phyloP scores from a whole-genome alignment of 352 stramenopile genomes.

The Peronospora destructor region DNA sequence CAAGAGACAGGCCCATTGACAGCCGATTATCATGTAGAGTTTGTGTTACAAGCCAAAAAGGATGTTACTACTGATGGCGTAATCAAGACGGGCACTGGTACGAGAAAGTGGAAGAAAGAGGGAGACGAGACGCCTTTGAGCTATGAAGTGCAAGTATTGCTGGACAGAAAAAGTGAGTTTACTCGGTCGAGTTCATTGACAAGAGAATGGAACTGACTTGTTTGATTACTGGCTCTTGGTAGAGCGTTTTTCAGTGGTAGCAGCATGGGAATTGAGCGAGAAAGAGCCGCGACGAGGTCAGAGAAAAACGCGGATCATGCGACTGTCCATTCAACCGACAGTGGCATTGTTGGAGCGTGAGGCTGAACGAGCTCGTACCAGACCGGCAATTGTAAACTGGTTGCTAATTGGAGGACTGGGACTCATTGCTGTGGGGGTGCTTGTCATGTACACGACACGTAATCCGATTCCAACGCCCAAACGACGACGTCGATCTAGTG shows the following conservation, averaged over 20 bases:
- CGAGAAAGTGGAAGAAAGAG: constrained; percentile 18
- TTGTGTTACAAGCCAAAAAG: constrained; percentile 23
- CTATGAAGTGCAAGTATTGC: constrained; percentile 45
- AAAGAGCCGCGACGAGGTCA: constrained; percentile 23
- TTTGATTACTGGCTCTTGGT: not conserved
- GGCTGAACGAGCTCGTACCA: constrained; percentile 13
- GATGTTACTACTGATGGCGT: constrained; percentile 18
- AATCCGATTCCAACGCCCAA: constrained; percentile 21
- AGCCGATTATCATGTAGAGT: constrained; percentile 26
- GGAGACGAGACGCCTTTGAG: constrained; percentile 23
- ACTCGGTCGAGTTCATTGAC: not conserved
- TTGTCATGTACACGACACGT: constrained; percentile 46
- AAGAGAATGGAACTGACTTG: constrained; percentile 1
- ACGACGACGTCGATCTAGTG: constrained; percentile 28
- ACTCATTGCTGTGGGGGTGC: constrained; percentile 39
- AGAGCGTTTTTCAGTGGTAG: constrained; percentile 52
- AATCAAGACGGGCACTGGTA: constrained; percentile 23
- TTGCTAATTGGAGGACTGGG: constrained; percentile 41
- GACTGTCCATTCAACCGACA: constrained; percentile 43
- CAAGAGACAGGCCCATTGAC: constrained; percentile 14
- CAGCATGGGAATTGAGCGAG: constrained; percentile 48
- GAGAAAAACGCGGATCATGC: constrained; percentile 23
- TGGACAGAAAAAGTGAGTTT: constrained; percentile 29
- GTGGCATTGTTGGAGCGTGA: constrained; percentile 35
- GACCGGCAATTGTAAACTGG: constrained; percentile 25